Base-by-base conservation (phyloP, 2,329 filamentous ascomycete species). In the Juglanconis juglandina region DNA sequence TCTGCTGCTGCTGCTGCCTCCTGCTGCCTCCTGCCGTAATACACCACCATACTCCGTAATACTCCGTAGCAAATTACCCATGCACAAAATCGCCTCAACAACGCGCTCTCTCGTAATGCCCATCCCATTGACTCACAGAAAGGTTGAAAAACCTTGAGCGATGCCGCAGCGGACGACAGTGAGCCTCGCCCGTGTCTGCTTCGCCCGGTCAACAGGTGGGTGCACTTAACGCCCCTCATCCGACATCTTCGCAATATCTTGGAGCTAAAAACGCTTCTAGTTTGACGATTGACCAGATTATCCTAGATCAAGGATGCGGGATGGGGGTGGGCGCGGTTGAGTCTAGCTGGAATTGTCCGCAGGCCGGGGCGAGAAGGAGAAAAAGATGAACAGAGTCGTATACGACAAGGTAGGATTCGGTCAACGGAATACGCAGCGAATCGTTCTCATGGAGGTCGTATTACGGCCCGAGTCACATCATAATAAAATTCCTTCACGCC, bases 81-180 rank as follows among this genome's bases (percentile, higher is more conserved):
- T 24, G 24, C 24, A 24, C 24, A 24, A 24, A 24, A 24, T 24
- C 24, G 24, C 24, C 24, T 24, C 41, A 44, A 44, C 10, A 5
- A 17, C 5, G 14, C 41, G 41, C 41, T 13, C 41, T 48, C 46
- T 33, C 14, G 46, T 48, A 13, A 30, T 14, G 6, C 30, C 30
- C 32, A 10, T 41, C 37, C 33, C 9, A 32, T 17, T 24, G 24
- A 32, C 11, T 6, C n/a, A 30, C 4, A 44, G 39, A 46, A 24
- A 46, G 5, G 17, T 30, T 14, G 24, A n/a, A 39, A 32, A 33
- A 41, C 48, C 48, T 46, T 44, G 56, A 53, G 49, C 30, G 60
- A 52, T 37, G 46, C 60, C 56, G 60, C 35, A 53, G 10, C 61
- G 61, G 61, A 54, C 61, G 58, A 60, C 53, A 58, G 61, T 63